These are phyloP conservation scores for Pelargonium australe DNA, from an alignment of 441 rosid genomes.

Conservation along the genomic window DNA sequence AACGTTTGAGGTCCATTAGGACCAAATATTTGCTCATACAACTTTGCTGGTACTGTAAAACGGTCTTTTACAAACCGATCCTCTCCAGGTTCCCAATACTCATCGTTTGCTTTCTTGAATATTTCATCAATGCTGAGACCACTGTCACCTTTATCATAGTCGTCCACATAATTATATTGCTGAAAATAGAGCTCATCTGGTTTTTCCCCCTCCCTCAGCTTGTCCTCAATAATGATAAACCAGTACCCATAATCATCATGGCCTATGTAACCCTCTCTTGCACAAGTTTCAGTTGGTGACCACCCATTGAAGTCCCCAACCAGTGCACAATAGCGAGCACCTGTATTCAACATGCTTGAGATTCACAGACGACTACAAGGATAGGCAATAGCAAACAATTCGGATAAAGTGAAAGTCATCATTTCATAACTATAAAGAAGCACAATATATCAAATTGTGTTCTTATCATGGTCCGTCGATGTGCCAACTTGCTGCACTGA, in stretches of 20 bases:
- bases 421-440: not conserved
- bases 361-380: slow-evolving; percentile 18
- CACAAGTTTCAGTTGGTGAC: slow-evolving; percentile 80
- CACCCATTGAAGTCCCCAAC: slow-evolving; percentile 92
- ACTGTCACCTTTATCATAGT: slow-evolving; percentile 88
- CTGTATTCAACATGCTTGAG: slow-evolving; percentile 33
- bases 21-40: slow-evolving; percentile 87
- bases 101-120: slow-evolving; percentile 73
- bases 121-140: slow-evolving; percentile 69
- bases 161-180: slow-evolving; percentile 81
- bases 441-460: not conserved
- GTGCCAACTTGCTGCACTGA: not conserved
- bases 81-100: slow-evolving; percentile 99
- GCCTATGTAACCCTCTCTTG: slow-evolving; percentile 82
- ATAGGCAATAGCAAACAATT: slow-evolving; percentile 4
- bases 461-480: not conserved
- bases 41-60: slow-evolving; percentile 75
- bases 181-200: slow-evolving; percentile 93
- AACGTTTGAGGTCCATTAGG: slow-evolving; percentile 85
- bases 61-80: slow-evolving; percentile 72
- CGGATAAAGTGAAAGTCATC: not conserved
- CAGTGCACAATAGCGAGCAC: slow-evolving; percentile 91
- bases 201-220: slow-evolving; percentile 72
- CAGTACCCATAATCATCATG: slow-evolving; percentile 95
- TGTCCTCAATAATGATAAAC: slow-evolving; percentile 89